Conservation (phyloP, 1,284 basidiomycete species). For the Tylopilus orsonianus region DNA sequence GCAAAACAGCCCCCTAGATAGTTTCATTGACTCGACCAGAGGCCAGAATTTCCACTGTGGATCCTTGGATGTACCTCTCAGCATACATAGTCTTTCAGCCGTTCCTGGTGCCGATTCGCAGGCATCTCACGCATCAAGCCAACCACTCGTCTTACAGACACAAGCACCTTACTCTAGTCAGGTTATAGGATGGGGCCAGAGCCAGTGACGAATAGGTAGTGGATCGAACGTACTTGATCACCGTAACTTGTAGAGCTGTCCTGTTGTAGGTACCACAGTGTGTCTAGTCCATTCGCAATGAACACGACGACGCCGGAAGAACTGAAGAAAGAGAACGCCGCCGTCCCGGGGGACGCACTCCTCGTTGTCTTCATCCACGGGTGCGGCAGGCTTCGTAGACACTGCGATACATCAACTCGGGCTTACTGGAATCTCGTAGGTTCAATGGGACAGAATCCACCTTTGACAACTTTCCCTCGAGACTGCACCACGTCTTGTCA, state of each 20-base stretch:
- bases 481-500: slow-evolving; percentile 74
- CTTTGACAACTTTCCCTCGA: slow-evolving; percentile 72
- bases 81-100: not conserved
- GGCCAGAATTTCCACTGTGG: slow-evolving; percentile 22
- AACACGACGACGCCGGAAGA: slow-evolving; percentile 6
- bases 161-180: slow-evolving; percentile 56
- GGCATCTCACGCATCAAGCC: slow-evolving; percentile 16
- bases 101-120: slow-evolving; percentile 17
- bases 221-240: not conserved
- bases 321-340: slow-evolving; percentile 11
- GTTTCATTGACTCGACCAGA: slow-evolving; percentile 9
- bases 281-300: slow-evolving; percentile 18
- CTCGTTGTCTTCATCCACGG: slow-evolving; percentile 69
- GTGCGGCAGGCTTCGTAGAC: slow-evolving; percentile 35
- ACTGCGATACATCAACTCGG: not conserved
- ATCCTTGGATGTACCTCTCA: slow-evolving; percentile 23
- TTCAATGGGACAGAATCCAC: slow-evolving; percentile 80
- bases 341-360: slow-evolving; percentile 41
- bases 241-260: not conserved
- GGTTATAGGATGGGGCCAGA: slow-evolving; percentile 19
- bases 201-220: slow-evolving; percentile 10
- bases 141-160: slow-evolving; percentile 40
- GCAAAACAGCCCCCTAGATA: not conserved
- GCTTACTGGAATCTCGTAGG: slow-evolving; percentile 31
- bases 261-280: slow-evolving; percentile 18